phyloP scores from a whole-genome alignment of 208 protist genomes.

The Trypanosoma scelopori region DNA sequence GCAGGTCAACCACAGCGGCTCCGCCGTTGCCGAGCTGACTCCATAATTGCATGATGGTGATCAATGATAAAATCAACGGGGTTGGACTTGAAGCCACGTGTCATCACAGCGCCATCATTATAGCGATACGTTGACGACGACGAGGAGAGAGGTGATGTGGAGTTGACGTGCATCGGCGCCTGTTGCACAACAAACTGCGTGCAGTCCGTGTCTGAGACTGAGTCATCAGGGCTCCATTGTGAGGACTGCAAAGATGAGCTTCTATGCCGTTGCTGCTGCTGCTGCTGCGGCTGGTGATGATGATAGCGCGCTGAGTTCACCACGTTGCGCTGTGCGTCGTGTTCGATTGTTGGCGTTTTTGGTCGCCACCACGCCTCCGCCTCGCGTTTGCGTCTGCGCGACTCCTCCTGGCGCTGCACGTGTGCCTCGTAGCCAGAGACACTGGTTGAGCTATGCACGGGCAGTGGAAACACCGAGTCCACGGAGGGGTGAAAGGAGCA shows the following conservation, averaged over 20 bases:
- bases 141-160: conserved; percentile 1
- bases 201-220: conserved; percentile 2
- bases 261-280: not conserved
- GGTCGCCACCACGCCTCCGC: conserved; percentile 57
- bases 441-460: conserved; percentile 17
- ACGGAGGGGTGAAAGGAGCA: conserved; percentile 72
- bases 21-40: conserved; percentile 11
- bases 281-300: not conserved
- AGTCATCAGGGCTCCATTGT: conserved; percentile 10
- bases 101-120: conserved; percentile 1
- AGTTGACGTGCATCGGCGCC: not conserved
- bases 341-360: conserved; percentile 26
- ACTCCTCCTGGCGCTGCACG: conserved; percentile 56
- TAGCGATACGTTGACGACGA: not conserved
- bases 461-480: conserved; percentile 48
- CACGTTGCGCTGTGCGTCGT: conserved; percentile 4
- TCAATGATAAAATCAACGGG: conserved; percentile 33
- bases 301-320: not conserved
- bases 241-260: conserved; percentile 3
- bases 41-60: conserved; percentile 30
- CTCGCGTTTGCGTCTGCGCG: conserved; percentile 51
- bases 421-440: conserved; percentile 50
- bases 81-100: conserved; percentile 14
- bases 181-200: conserved; percentile 25
- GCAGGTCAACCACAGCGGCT: not conserved